A percentile compares a stretch with the other conserved stretches of the same genome.
phyloP scores from a whole-genome alignment of 257 asterid species.

The Fraxinus quadrangulata region DNA sequence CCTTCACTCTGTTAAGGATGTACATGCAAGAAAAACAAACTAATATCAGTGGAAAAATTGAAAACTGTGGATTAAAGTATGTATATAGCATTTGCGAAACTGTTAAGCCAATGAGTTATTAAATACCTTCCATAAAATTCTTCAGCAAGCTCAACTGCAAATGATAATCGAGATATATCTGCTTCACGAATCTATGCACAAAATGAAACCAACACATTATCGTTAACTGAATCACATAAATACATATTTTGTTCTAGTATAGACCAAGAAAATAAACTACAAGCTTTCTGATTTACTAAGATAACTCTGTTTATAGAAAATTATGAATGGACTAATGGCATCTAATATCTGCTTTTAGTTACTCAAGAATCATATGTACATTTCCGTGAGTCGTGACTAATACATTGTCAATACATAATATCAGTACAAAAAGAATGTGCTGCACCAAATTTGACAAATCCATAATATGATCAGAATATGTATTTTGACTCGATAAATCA shows the following conservation, averaged over 20 bases:
- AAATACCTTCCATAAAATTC: slow-evolving; percentile 95
- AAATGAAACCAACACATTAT: slow-evolving; percentile 21
- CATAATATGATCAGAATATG: not conserved
- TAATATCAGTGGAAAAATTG: slow-evolving; percentile 36
- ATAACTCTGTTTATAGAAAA: not conserved
- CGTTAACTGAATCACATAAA: not conserved
- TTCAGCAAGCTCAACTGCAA: slow-evolving; percentile 98
- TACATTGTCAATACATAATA: not conserved
- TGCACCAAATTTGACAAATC: not conserved
- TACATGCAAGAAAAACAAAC: slow-evolving; percentile 31
- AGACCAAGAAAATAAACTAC: not conserved
- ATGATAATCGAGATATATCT: slow-evolving; percentile 90
- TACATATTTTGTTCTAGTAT: not conserved
- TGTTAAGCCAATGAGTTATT: slow-evolving; percentile 20
- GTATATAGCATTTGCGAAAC: not conserved
- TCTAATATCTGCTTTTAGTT: not conserved
- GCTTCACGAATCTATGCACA: slow-evolving; percentile 91
- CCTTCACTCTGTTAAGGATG: slow-evolving; percentile 80
- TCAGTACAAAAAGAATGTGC: not conserved
- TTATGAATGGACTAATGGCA: not conserved
- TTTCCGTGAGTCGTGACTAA: not conserved
- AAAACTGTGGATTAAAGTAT: slow-evolving; percentile 17
- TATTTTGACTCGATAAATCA: not conserved
- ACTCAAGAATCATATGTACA: not conserved
- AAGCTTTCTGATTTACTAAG: not conserved